These are phyloP conservation scores for Plenodomus lindquistii DNA, from an alignment of 2,329 filamentous ascomycete genomes.

Conservation along the genomic window DNA sequence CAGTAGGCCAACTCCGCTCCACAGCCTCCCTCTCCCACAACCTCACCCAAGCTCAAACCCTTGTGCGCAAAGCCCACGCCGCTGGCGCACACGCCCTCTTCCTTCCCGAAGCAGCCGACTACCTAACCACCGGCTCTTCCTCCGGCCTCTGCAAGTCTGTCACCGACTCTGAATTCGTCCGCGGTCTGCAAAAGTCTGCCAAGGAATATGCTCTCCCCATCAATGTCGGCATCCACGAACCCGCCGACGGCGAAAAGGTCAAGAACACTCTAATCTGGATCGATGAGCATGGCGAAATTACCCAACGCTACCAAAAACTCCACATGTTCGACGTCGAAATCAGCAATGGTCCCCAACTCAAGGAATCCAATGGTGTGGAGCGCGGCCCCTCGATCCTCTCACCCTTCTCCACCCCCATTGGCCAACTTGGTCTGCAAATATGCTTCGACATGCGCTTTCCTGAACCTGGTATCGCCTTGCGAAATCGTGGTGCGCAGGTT, in stretches of 20 bases:
- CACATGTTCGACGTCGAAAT: conserved; percentile 82
- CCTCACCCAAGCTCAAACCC: conserved; percentile 72
- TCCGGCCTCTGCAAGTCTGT: conserved; percentile 71
- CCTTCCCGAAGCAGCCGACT: conserved; percentile 91
- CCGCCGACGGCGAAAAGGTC: conserved; percentile 54
- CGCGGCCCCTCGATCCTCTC: conserved; percentile 56
- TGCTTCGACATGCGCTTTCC: conserved; percentile 92
- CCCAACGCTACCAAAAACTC: conserved; percentile 78
- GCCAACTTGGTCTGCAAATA: conserved; percentile 77
- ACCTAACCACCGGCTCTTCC: conserved; percentile 73
- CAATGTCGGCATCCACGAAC: conserved; percentile 79
- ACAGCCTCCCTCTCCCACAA: conserved; percentile 79
- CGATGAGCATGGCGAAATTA: conserved; percentile 61
- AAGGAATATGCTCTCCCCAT: conserved; percentile 67
- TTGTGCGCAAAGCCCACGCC: conserved; percentile 72
- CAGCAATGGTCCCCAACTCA: conserved; percentile 60
- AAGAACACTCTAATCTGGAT: conserved; percentile 72
- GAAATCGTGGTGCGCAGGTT: conserved; percentile 70
- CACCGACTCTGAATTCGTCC: conserved; percentile 70
- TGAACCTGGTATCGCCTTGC: conserved; percentile 71
- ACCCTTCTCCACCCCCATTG: conserved; percentile 74
- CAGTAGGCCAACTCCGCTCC: conserved; percentile 87
- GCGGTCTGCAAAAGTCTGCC: conserved; percentile 72
- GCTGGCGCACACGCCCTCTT: conserved; percentile 85
- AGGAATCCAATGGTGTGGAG: conserved; percentile 70